A percentile compares a stretch with the other conserved stretches of the same genome.
Conservation (phyloP, 805 yeast species). For the Zygosaccharomyces gambellarensis region DNA sequence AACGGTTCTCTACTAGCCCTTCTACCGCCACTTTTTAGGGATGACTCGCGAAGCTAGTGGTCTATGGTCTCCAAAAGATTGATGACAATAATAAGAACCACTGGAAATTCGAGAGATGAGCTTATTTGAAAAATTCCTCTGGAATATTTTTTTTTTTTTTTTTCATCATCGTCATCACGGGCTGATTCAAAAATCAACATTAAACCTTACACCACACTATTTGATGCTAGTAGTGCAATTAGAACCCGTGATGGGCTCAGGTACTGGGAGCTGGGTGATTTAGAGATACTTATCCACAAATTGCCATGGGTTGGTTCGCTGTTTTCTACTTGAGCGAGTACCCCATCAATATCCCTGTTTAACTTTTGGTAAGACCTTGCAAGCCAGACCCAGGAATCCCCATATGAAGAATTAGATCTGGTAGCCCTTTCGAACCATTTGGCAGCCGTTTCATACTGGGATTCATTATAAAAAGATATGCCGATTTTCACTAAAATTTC, state of each 20-base stretch:
- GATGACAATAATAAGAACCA: background rate
- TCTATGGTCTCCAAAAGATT: background rate
- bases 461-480: conserved; percentile 57
- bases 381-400: conserved; percentile 74
- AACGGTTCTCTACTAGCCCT: background rate
- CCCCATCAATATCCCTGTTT: conserved; percentile 12
- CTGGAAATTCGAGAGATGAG: conserved; percentile 1
- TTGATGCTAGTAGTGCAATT: conserved; percentile 13
- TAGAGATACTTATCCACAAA: conserved; percentile 50
- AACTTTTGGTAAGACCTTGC: conserved; percentile 42
- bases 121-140: conserved; percentile 20
- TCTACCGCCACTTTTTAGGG: background rate
- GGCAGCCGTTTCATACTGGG: conserved; percentile 56
- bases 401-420: conserved; percentile 50
- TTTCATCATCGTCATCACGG: background rate
- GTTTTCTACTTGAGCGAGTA: conserved; percentile 28
- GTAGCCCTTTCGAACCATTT: conserved; percentile 73
- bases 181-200: background rate
- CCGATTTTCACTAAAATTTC: conserved; percentile 62
- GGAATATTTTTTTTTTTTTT: conserved; percentile 18
- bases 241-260: conserved; percentile 40
- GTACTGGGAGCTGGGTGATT: conserved; percentile 45
- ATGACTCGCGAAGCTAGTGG: background rate
- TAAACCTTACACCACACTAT: background rate
- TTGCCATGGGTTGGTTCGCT: conserved; percentile 61